Evolutionary conservation across 2,329 filamentous ascomycete species (phyloP), one percentile per base, ranked within the genome.

Genomic region (Epichloe baconii): DNA sequence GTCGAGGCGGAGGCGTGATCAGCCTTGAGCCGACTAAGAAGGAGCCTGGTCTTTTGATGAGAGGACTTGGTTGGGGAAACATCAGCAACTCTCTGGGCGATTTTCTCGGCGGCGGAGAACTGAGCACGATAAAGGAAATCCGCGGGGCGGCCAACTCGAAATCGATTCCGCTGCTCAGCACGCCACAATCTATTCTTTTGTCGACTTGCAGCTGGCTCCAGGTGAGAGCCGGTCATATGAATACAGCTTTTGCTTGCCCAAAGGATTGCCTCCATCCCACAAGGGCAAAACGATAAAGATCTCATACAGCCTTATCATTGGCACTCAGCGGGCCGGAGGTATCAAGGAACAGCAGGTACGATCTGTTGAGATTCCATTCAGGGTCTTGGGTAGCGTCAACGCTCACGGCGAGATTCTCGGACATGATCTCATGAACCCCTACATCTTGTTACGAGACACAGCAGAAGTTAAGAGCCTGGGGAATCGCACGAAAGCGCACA

Each of bases 71-170:
- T 52, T 96, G 91, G 88, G 83, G 87, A 44, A 86, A 81, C 55
- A 80, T 97, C 61, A 87, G 88, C 55, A 93, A 85, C 63, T 95
- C 90, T 1, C 73, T 98, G 7, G 88, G 86, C 49, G 90, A 93
- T 50, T 70, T 98, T 4, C 74, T 97, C n/a, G 88, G 89, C 7
- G 81, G 84, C 45, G 83, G 84, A 49, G 90, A 96, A 61, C 80
- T 94, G 57, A 95, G 91, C 68, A 94, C 86, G 53, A 90, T 98
- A 63, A 89, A 90, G 61, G 90, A 97, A 64, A 96, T 97, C 88
- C 85, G 90, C 57, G 87, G 86, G 3, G 84, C 86, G 48, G 86
- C 85, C 26, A 93, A 85, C 64, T 86, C 88, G 35, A 90, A 88
- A 63, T 85, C 87, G 3, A 84, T 98, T 43, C 93, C 93, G 0